These are phyloP conservation scores for Bolboschoenoplectus hybrid DNA, from an alignment of 202 grass and related monocot species.

Conservation along the genomic window DNA sequence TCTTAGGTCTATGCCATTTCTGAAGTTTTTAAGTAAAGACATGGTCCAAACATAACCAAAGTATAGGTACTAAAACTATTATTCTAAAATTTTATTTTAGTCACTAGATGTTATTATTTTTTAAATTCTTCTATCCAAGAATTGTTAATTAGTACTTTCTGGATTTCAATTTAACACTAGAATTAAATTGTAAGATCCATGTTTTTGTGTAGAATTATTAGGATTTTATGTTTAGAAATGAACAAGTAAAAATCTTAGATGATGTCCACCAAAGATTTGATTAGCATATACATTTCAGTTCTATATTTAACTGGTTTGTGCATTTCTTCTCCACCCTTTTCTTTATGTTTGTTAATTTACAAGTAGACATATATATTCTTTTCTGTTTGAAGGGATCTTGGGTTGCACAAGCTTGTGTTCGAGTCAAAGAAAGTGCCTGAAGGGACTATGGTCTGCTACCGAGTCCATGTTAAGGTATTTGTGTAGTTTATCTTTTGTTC, in stretches of 20 bases:
- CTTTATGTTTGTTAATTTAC: not conserved
- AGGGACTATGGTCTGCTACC: constrained; percentile 85
- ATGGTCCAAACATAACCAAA: not conserved
- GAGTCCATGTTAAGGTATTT: constrained; percentile 79
- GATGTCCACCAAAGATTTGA: not conserved
- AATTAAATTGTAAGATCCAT: not conserved
- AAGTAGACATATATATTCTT: constrained; percentile 14
- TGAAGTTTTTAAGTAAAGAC: not conserved
- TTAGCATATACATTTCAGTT: not conserved
- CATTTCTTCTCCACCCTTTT: not conserved
- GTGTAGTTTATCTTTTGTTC: constrained; percentile 20
- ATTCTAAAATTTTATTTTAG: not conserved
- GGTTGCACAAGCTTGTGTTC: constrained; percentile 88
- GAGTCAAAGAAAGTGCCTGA: constrained; percentile 74
- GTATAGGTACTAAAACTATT: not conserved
- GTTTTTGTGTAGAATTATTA: constrained; percentile 6
- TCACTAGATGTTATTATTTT: not conserved
- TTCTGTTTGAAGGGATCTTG: constrained; percentile 62
- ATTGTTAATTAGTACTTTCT: constrained; percentile 16
- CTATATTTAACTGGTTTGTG: not conserved
- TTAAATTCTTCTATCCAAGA: not conserved
- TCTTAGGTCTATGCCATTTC: not conserved
- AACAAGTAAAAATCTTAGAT: not conserved
- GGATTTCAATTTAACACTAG: constrained; percentile 4
- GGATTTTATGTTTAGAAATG: not conserved